Evolutionary conservation across 495 filamentous ascomycete genomes (phyloP), one percentile per base, ranked within the genome.

Genomic region (Chaetomidium leptoderma): DNA sequence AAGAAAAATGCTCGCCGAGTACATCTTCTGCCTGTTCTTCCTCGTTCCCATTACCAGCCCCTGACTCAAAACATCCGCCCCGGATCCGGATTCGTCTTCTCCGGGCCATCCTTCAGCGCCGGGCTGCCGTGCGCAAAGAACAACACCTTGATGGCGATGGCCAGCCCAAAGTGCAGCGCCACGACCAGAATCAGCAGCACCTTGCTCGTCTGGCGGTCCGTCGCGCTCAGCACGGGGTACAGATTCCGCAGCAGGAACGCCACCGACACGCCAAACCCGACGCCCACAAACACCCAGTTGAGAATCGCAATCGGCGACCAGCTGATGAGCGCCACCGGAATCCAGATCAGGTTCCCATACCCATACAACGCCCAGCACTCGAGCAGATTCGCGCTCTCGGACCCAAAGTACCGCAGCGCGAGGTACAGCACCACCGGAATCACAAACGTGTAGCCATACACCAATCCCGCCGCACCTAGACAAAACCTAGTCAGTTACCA

Each of bases 301-400:
- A 98, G 81, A 52, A 89, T 81, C 13, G 80, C 82, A 63, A 96
- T 73, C 24, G 88, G 88, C 61, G 87, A 91, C 86, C 90, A 96
- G 69, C 86, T 87, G 55, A 96, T 88, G 53, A 97, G 76, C 23
- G 93, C 95, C 42, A 98, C 92, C 1, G 86, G 90, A 64, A 98
- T 90, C 93, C 93, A 98, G 51, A 97, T 87, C 64, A 97, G 74
- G 75, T 97, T 98, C 29, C 85, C 81, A 74, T 98, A 98, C 13
- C 93, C 93, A 72, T 97, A 98, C 35, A 98, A 73, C 37, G 90
- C 85, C 86, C 88, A 89, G 77, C 89, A 93, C 77, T 98, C 93
- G 55, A 98, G 81, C 49, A 98, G 74, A 65, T 90, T 95, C 14
- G 91, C 92, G 62, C 85, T 87, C 71, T 90, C 87, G 60, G 83